Percentiles rank a stretch among this genome's conserved stretches.
phyloP scores from a whole-genome alignment of 768 basidiomycete genomes.

The Xerocomellus amylosporus region DNA sequence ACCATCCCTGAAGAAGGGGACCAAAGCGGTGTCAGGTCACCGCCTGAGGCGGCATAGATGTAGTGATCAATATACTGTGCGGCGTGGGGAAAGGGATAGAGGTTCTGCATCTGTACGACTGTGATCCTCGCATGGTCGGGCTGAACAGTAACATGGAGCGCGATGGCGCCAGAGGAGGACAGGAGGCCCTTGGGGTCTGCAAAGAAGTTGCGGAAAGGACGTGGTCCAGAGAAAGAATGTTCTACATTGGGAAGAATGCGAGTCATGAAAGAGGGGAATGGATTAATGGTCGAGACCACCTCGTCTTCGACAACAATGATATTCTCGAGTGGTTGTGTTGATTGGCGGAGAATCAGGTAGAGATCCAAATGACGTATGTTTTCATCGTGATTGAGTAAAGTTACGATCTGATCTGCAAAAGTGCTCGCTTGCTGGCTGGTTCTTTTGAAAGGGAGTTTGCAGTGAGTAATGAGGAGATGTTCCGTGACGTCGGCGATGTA shows the following conservation, averaged over 20 bases:
- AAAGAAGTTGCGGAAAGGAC: background rate
- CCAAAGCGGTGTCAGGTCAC: background rate
- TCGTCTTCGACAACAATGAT: background rate
- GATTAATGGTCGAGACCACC: background rate
- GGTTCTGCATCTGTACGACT: no score
- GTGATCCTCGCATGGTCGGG: no score
- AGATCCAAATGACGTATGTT: conserved; percentile 30
- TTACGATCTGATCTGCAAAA: conserved; percentile 36
- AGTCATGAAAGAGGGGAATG: background rate
- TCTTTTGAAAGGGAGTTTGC: conserved; percentile 31
- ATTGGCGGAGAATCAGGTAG: conserved; percentile 2
- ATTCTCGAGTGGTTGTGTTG: background rate
- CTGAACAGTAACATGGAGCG: no score
- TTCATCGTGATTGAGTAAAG: conserved; percentile 32
- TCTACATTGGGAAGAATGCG: background rate
- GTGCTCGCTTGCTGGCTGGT: conserved; percentile 21
- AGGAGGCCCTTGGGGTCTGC: background rate
- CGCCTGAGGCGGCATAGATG: no score
- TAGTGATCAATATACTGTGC: no score
- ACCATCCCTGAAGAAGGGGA: background rate
- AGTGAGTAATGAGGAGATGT: conserved; percentile 20
- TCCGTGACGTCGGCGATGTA: conserved; percentile 33
- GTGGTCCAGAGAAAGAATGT: background rate
- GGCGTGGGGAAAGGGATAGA: background rate
- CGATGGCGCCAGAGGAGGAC: background rate